Conservation (phyloP, 2,329 filamentous ascomycete genomes). For the Dothistroma septosporum region DNA sequence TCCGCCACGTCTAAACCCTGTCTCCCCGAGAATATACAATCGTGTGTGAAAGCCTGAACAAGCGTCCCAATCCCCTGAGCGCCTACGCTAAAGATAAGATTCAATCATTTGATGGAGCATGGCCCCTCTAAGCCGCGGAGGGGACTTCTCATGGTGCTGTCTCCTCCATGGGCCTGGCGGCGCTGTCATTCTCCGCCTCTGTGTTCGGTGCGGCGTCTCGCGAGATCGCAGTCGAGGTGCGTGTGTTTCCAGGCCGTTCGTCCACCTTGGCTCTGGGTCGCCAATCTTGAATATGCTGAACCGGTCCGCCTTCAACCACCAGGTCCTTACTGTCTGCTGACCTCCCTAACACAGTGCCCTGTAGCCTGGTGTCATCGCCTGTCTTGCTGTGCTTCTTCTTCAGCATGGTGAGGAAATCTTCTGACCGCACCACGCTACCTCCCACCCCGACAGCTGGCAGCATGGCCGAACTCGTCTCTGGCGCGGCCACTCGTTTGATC, state of each 20-base stretch:
- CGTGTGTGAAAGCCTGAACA: background rate
- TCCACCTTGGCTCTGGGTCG: slow-evolving; percentile 32
- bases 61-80: background rate
- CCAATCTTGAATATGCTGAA: slow-evolving; percentile 66
- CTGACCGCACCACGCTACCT: slow-evolving; percentile 39
- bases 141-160: background rate
- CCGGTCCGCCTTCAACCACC: slow-evolving; percentile 71
- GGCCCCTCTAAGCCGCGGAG: background rate
- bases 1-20: background rate
- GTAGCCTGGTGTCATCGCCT: slow-evolving; percentile 73
- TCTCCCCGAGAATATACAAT: background rate
- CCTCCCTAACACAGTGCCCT: slow-evolving; percentile 77
- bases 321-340: slow-evolving; percentile 66
- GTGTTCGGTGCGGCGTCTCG: background rate
- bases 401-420: slow-evolving; percentile 54
- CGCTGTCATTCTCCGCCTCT: background rate
- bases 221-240: background rate
- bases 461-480: slow-evolving; percentile 49
- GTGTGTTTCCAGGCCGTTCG: slow-evolving; percentile 7
- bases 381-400: slow-evolving; percentile 93
- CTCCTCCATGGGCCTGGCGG: background rate
- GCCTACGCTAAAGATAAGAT: slow-evolving; percentile 5
- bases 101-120: background rate
- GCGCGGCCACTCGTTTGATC: slow-evolving; percentile 74
- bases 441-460: slow-evolving; percentile 39